Evolutionary conservation across 768 basidiomycete species (phyloP).

Genomic region (Suillus sp.): DNA sequence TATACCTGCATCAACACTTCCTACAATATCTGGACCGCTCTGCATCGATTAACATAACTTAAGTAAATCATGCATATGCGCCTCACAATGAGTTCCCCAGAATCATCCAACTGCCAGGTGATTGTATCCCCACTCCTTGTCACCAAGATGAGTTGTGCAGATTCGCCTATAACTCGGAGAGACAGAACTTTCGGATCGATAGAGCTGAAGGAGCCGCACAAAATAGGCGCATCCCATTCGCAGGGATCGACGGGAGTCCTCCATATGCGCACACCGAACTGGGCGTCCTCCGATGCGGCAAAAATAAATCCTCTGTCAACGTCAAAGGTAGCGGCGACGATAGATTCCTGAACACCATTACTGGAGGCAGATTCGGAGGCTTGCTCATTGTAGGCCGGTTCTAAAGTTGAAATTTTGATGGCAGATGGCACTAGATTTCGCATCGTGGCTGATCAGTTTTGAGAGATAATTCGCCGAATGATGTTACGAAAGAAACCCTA

Average conservation of each 20-base stretch:
- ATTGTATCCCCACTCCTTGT: conserved; percentile 84
- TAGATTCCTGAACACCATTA: conserved; percentile 30
- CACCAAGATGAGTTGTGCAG: conserved; percentile 63
- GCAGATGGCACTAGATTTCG: conserved; percentile 56
- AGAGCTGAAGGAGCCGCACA: conserved; percentile 27
- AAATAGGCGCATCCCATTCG: conserved; percentile 21
- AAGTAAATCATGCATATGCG: not conserved
- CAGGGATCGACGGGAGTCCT: conserved; percentile 26
- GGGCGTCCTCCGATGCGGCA: conserved; percentile 59
- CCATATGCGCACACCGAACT: conserved; percentile 63
- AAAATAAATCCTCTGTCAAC: conserved; percentile 64
- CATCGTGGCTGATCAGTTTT: conserved; percentile 43
- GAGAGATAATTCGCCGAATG: too few species aligned
- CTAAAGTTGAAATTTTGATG: conserved; percentile 21
- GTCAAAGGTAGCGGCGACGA: conserved; percentile 58
- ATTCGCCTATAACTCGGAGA: conserved; percentile 72
- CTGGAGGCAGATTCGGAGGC: conserved; percentile 19
- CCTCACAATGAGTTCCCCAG: conserved; percentile 45
- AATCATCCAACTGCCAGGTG: conserved; percentile 56
- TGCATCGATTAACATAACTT: conserved; percentile 11
- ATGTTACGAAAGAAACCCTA: conserved; percentile 20
- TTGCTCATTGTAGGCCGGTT: conserved; percentile 17
- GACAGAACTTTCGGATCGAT: conserved; percentile 52
- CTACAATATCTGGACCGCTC: conserved; percentile 67
- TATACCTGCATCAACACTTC: conserved; percentile 85